Percentiles rank a stretch among this genome's conserved stretches.
phyloP scores from a whole-genome alignment of 2,329 filamentous ascomycete species.

The Claviceps cyperi region DNA sequence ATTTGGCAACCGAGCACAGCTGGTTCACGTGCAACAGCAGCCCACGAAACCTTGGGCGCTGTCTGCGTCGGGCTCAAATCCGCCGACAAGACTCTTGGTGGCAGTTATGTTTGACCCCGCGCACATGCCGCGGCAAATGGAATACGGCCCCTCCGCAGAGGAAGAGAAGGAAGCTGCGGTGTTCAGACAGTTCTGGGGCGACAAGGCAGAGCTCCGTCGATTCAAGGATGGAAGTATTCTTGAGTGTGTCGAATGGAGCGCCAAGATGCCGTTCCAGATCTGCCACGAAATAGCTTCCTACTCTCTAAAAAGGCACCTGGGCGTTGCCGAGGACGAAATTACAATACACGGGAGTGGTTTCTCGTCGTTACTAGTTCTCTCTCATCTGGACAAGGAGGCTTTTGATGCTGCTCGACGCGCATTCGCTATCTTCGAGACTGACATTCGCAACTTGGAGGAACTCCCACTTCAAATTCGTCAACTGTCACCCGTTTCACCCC shows the following conservation, averaged over 20 bases:
- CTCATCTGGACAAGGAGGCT: constrained; percentile 33
- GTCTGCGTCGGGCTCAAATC: constrained; percentile 8
- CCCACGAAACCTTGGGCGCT: constrained; percentile 19
- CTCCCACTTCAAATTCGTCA: constrained; percentile 78
- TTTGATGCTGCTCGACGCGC: constrained; percentile 58
- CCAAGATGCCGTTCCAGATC: constrained; percentile 47
- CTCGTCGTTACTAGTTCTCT: constrained; percentile 31
- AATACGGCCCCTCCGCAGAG: constrained; percentile 78
- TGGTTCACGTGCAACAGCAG: constrained; percentile 44
- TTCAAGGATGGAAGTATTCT: constrained; percentile 93
- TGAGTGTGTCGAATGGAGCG: constrained; percentile 79
- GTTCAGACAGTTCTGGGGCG: constrained; percentile 89
- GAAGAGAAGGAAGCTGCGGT: constrained; percentile 66
- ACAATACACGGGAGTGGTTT: constrained; percentile 36
- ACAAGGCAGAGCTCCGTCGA: constrained; percentile 79
- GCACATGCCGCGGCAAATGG: constrained; percentile 62
- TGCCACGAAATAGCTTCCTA: constrained; percentile 69
- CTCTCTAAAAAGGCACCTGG: constrained; percentile 55
- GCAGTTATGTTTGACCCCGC: constrained; percentile 59
- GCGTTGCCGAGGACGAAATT: constrained; percentile 39
- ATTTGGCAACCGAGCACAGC: constrained; percentile 57
- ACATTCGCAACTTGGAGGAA: constrained; percentile 65
- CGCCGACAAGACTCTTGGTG: constrained; percentile 35
- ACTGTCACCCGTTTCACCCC: constrained; percentile 55
- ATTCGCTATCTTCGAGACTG: constrained; percentile 59